Percentiles rank a stretch among this genome's conserved stretches.
Conservation (phyloP, 1,284 basidiomycete genomes). For the Trichosporon inkin region DNA sequence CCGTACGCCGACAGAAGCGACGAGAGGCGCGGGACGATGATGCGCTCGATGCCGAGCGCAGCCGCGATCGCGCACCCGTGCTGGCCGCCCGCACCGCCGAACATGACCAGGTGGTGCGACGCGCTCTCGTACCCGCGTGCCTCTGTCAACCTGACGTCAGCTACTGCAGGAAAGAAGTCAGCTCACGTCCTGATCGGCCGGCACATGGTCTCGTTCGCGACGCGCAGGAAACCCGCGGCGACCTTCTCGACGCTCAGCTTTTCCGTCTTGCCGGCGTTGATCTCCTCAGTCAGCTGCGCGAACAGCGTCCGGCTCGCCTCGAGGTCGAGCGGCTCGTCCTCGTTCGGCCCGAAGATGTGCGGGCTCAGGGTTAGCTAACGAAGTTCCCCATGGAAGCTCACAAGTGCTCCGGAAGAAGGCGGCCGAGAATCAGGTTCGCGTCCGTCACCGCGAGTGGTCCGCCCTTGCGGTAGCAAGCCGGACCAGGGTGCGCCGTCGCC, state of each 20-base stretch:
- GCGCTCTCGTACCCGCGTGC: conserved; percentile 37
- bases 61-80: conserved; percentile 39
- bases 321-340: conserved; percentile 53
- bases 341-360: conserved; percentile 53
- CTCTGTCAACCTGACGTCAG: conserved; percentile 31
- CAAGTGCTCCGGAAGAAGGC: conserved; percentile 55
- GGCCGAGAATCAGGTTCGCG: conserved; percentile 46
- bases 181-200: conserved; percentile 35
- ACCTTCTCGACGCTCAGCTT: conserved; percentile 35
- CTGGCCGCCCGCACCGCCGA: conserved; percentile 45
- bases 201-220: conserved; percentile 46
- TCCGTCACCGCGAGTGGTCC: conserved; percentile 47
- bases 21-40: conserved; percentile 40
- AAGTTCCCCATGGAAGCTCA: not conserved
- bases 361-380: conserved; percentile 20
- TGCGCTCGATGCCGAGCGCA: conserved; percentile 35
- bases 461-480: conserved; percentile 42
- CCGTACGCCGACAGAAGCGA: conserved; percentile 45
- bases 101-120: conserved; percentile 38
- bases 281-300: conserved; percentile 47
- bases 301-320: conserved; percentile 47
- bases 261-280: conserved; percentile 44
- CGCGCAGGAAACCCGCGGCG: conserved; percentile 35
- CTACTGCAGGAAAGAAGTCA: not conserved
- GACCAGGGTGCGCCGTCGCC: conserved; percentile 55